Base-by-base conservation (phyloP, 1,284 basidiomycete species). In the Cryptococcus sp. region DNA sequence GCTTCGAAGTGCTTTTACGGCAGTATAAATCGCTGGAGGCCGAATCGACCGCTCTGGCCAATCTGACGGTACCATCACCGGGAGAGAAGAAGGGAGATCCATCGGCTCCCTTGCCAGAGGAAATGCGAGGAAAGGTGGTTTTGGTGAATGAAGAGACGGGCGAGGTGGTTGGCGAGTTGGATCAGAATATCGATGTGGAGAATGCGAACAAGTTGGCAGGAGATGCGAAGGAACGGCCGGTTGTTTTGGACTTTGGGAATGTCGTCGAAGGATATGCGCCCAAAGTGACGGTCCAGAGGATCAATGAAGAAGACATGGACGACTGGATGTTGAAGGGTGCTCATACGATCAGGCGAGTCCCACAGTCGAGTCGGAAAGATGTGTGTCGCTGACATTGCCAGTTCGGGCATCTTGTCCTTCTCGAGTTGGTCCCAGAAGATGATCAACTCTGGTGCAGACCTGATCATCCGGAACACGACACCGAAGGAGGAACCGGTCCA, bases 291-390 rank as follows among this genome's bases (percentile, higher is more conserved):
- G 73, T 72, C 62, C 78, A 53, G 74, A 82, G 59, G 74, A 80
- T 85, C 22, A 78, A 80, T 0, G 81, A 85, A 47, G 79, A 86
- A 46, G 80, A 82, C 58, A 54, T 73, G 57, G 63, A 74, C 53
- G 83, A 87, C 64, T 84, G 81, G 81, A 77, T 89, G 52, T 80
- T 86, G 43, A 80, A 78, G 53, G 79, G 82, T 3, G 86, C 86
- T 1, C 78, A 80, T 21, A 69, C 82, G 23, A 75, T 84, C 56
- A 86, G 84, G 85, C 83, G 65, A 36, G 77, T 66, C 1, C 12
- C 11, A 32, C 21, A 23, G 12, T 33, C 24, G 18, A 18, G n/a
- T 16, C 16, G 25, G n/a, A n/a, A n/a, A n/a, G n/a, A n/a, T n/a
- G n/a, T n/a, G n/a, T n/a, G n/a, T n/a, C 10, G 2, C 22, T 41